Evolutionary conservation across 2,329 filamentous ascomycete genomes (phyloP), one percentile per base, ranked within the genome.

Genomic region (Chaetomium sp.): DNA sequence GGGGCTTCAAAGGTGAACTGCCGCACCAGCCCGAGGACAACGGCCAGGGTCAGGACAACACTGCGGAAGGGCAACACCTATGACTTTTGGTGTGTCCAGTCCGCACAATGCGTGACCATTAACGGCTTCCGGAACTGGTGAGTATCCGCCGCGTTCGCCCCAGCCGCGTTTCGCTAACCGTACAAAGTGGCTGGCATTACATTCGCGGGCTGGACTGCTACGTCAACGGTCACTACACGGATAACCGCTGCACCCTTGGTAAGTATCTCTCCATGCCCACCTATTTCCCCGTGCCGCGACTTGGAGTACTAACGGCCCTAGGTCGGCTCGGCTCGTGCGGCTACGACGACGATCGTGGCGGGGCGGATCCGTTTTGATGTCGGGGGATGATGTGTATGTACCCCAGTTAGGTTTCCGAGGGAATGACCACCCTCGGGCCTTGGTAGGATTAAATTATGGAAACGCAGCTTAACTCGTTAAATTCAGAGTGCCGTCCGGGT

Each of bases 161-260:
- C 19, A 3, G 23, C 8, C 3, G 2, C 7, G 5, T 12, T 7
- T 7, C n/a, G n/a, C 27, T 57, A 23, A 29, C 33, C 2, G 13
- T 16, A 9, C 1, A 19, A 19, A 63, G 60, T n/a, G 60, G 60
- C 19, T 63, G 60, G 60, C 53, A 63, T 25, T 63, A 51, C 31
- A 16, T 21, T 2, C 35, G n/a, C 45, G 12, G 51, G 6, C n/a
- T 21, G 31, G 19, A 58, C 16, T 63, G 60, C 35, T 63, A 31
- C 13, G 60, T 63, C n/a, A 63, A n/a, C 54, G 60, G 60, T 0
- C 60, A 63, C 33, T 63, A 63, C 33, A 63, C 60, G 6, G 47
- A 53, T 33, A 45, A 42, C 12, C 5, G 2, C 7, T 63, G 60
- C n/a, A 57, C 60, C 2, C 42, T 31, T 29, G 60, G 54, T 63